Base-by-base conservation (phyloP, 139 green algal species). In the Tetradesmus lagerheimii region DNA sequence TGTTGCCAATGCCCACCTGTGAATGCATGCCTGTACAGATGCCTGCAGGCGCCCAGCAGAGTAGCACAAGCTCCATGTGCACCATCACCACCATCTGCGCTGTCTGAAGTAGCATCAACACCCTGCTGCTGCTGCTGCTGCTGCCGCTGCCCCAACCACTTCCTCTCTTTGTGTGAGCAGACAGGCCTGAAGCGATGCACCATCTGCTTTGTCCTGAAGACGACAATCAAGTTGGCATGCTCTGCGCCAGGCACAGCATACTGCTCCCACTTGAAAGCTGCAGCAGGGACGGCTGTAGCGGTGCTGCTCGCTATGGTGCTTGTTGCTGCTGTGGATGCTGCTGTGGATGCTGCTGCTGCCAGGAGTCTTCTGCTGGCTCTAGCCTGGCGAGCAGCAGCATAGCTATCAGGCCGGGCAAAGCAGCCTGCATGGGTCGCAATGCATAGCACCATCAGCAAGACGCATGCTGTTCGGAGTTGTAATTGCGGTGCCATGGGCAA, bases 121-220 rank as follows among this genome's bases (percentile, higher is more conserved):
- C 4, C 64, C 27, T 76, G 64, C 18, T 78, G 67, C 29, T 74
- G 39, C 39, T 84, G 79, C 79, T 37, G 5, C 38, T 53, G 80
- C 45, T 86, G 80, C 80, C 4, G n/a, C 31, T 18, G 41, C 12
- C 80, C 29, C 15, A 34, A 2, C 80, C 67, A 34, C 29, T 35
- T n/a, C 34, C 43, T 35, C 45, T 29, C 45, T 43, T 12, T 50
- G 57, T 71, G 57, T 71, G 57, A 45, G 45, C 80, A 86, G 18
- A 86, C 6, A 16, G 29, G 80, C 27, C 80, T 86, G 31, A 86
- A 74, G 29, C 34, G 64, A 0, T 39, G 29, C 45, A 74, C 15
- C 27, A 71, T 47, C 80, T 74, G 39, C 25, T 86, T 23, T 6
- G 64, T 50, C 45, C 37, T 86, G 45, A 86, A 75, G 14, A 86